These are phyloP conservation scores for Stachybotrys chlorohalonatus DNA, from an alignment of 2,329 filamentous ascomycete species.

Conservation along the genomic window DNA sequence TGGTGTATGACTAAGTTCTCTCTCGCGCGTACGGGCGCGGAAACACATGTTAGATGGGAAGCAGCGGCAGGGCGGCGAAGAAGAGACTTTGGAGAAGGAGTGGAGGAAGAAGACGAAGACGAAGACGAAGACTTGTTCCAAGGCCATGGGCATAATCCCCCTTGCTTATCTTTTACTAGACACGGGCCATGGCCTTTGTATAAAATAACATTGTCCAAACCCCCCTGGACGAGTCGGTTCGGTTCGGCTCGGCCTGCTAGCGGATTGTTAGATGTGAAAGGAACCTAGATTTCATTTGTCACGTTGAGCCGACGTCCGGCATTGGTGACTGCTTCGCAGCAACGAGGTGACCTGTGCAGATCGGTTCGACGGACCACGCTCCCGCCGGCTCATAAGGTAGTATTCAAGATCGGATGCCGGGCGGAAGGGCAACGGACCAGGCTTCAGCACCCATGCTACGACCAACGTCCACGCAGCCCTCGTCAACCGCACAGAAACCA, in stretches of 20 bases:
- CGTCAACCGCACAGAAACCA: not conserved
- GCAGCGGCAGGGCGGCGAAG: conserved; percentile 13
- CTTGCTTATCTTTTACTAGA: conserved; percentile 23
- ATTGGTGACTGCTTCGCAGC: no score
- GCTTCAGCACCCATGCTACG: no score
- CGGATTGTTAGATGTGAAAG: not conserved
- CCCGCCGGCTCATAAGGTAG: no score
- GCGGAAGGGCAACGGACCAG: no score
- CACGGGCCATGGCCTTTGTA: conserved; percentile 25
- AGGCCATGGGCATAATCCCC: not conserved
- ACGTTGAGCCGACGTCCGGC: not conserved
- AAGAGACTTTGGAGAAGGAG: conserved; percentile 6
- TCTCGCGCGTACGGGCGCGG: conserved; percentile 3
- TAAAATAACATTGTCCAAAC: conserved; percentile 25
- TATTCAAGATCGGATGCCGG: no score
- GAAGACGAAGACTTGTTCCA: conserved; percentile 7
- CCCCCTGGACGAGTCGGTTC: no score
- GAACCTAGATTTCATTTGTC: not conserved
- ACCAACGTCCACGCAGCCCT: no score
- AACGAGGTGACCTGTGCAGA: no score
- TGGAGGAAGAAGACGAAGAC: conserved; percentile 1
- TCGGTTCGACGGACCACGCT: no score
- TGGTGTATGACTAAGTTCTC: conserved; percentile 16
- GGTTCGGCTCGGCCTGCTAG: not conserved
- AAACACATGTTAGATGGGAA: conserved; percentile 3